A percentile compares a stretch with the other conserved stretches of the same genome.
Conservation (phyloP, 805 yeast genomes). For the Starmerella sirachaensis region DNA sequence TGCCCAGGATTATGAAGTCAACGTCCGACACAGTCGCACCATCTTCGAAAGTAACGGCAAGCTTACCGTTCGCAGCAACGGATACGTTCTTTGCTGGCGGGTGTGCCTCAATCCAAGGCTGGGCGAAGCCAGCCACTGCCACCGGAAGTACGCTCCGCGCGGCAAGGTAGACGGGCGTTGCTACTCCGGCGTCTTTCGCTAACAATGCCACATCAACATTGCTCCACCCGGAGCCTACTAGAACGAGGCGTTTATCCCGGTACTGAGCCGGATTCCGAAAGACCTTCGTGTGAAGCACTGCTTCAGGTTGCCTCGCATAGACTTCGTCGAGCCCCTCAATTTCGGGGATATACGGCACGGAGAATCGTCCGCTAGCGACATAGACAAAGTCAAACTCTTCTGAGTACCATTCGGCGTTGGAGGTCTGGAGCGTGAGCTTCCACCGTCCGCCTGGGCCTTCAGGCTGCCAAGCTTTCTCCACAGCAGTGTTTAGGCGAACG, state of each 20-base stretch:
- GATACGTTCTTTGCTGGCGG: conserved; percentile 3
- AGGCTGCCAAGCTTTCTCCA: conserved; percentile 12
- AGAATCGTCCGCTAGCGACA: conserved; percentile 24
- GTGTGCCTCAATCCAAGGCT: conserved; percentile 19
- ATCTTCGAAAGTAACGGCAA: conserved; percentile 8
- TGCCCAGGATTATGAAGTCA: conserved; percentile 16
- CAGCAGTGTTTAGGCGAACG: conserved; percentile 9
- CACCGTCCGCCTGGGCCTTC: conserved; percentile 9
- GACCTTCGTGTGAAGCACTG: conserved; percentile 26
- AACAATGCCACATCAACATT: conserved; percentile 17
- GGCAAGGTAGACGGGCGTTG: conserved; percentile 18
- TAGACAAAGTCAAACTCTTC: conserved; percentile 22
- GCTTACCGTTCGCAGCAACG: not conserved
- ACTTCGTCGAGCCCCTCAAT: conserved; percentile 23
- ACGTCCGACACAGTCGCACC: conserved; percentile 6
- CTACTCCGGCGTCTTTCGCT: conserved; percentile 24
- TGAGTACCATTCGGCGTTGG: conserved; percentile 7
- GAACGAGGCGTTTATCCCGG: conserved; percentile 24
- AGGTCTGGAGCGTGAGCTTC: conserved; percentile 6
- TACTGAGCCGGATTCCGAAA: conserved; percentile 25
- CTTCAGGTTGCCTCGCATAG: conserved; percentile 15
- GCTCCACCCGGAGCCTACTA: conserved; percentile 26
- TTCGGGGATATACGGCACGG: conserved; percentile 25
- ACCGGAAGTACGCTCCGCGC: conserved; percentile 19
- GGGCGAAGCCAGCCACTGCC: conserved; percentile 13